Percentiles rank a stretch among this genome's conserved stretches.
Evolutionary conservation across 805 yeast species (phyloP).

Genomic region (Saccharomycopsis olivae): DNA sequence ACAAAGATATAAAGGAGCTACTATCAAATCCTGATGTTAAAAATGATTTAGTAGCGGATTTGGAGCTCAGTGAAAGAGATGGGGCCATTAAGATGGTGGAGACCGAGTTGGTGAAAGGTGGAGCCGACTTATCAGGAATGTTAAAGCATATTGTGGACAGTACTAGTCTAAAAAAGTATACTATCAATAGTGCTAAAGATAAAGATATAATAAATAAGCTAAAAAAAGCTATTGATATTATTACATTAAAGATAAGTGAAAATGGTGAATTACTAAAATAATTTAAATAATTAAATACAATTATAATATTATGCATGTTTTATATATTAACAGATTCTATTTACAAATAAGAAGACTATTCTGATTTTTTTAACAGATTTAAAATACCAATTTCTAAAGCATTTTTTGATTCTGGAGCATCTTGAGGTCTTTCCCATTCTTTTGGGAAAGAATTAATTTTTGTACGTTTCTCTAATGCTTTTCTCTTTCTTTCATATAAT

Average conservation of each 20-base stretch:
- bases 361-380: constrained; percentile 1
- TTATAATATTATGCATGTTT: too few relatives aligned
- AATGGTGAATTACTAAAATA: too few relatives aligned
- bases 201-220: too few relatives aligned
- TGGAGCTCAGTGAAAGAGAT: constrained; percentile 24
- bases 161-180: too few relatives aligned
- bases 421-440: constrained; percentile 68
- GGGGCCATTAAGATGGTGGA: constrained; percentile 21
- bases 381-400: constrained; percentile 5
- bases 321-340: too few relatives aligned
- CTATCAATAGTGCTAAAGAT: too few relatives aligned
- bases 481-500: constrained; percentile 31
- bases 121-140: too few relatives aligned
- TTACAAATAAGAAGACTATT: neutral
- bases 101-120: too few relatives aligned
- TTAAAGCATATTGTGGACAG: too few relatives aligned
- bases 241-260: too few relatives aligned
- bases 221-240: too few relatives aligned
- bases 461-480: constrained; percentile 29
- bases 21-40: constrained; percentile 19
- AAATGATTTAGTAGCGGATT: constrained; percentile 22
- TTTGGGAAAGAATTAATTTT: constrained; percentile 52
- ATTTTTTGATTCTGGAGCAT: constrained; percentile 42
- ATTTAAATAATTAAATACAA: too few relatives aligned
- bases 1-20: constrained; percentile 11